Evolutionary conservation across 2,329 filamentous ascomycete species (phyloP).

Genomic region (Lasiodiplodia gonubiensis): DNA sequence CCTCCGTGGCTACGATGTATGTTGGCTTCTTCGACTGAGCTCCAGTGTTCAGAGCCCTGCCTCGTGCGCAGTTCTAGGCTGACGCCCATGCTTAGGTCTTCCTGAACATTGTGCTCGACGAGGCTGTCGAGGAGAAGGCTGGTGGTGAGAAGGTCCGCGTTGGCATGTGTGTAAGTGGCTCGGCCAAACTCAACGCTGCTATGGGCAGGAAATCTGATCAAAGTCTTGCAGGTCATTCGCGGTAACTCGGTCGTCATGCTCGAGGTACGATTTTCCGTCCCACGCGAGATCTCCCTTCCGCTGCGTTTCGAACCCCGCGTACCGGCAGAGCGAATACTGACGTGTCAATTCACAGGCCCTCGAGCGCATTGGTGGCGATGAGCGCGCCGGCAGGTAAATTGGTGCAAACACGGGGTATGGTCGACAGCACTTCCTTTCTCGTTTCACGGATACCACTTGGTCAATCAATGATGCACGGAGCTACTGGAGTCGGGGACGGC

Average conservation of each 20-base stretch:
- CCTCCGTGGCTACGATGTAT: slow-evolving; percentile 92
- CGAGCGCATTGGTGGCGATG: slow-evolving; percentile 45
- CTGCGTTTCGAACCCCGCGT: background rate
- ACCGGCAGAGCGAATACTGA: background rate
- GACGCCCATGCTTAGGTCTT: slow-evolving; percentile 71
- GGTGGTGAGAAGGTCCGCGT: slow-evolving; percentile 88
- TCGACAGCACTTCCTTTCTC: slow-evolving; percentile 7
- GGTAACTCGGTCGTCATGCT: slow-evolving; percentile 99
- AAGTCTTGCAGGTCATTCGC: slow-evolving; percentile 76
- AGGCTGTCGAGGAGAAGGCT: slow-evolving; percentile 92
- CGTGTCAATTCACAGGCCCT: slow-evolving; percentile 37
- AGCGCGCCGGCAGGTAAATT: slow-evolving; percentile 26
- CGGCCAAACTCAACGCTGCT: background rate
- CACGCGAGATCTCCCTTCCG: background rate
- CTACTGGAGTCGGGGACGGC: slow-evolving; percentile 8
- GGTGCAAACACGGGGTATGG: slow-evolving; percentile 25
- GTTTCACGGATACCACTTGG: slow-evolving; percentile 12
- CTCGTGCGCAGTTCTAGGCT: background rate
- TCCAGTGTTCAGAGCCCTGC: background rate
- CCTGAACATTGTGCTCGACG: slow-evolving; percentile 96
- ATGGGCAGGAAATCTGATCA: slow-evolving; percentile 32
- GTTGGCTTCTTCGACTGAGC: slow-evolving; percentile 39
- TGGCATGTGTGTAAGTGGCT: slow-evolving; percentile 81
- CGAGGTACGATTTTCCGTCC: slow-evolving; percentile 59
- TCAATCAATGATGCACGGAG: slow-evolving; percentile 11